A percentile compares a stretch with the other conserved stretches of the same genome.
phyloP scores from a whole-genome alignment of 345 rosid species.

The Lumnitzera littorea region DNA sequence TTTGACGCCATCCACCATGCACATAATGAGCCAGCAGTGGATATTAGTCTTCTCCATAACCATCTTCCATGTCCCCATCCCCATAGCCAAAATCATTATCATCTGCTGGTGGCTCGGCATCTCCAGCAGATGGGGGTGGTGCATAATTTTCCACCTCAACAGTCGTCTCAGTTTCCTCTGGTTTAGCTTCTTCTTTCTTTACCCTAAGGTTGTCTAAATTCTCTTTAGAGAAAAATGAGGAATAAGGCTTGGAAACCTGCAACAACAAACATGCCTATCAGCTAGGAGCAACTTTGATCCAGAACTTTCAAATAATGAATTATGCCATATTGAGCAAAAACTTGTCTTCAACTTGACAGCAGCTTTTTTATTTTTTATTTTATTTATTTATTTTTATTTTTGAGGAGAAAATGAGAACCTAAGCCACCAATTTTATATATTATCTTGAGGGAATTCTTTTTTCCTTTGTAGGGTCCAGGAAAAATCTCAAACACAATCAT shows the following conservation, averaged over 20 bases:
- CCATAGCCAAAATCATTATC: constrained; percentile 43
- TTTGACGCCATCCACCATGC: too few relatives aligned
- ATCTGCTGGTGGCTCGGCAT: constrained; percentile 34
- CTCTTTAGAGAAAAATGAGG: constrained; percentile 51
- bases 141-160: constrained; percentile 19
- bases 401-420: too few relatives aligned
- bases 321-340: neutral
- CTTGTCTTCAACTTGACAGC: too few relatives aligned
- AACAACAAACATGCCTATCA: constrained; percentile 7
- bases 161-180: constrained; percentile 16
- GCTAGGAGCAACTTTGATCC: neutral
- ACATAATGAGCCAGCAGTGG: too few relatives aligned
- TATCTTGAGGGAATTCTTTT: too few relatives aligned
- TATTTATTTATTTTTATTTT: too few relatives aligned
- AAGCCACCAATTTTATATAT: too few relatives aligned
- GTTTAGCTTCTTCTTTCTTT: constrained; percentile 2
- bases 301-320: neutral
- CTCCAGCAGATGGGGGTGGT: constrained; percentile 17
- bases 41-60: constrained; percentile 21
- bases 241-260: constrained; percentile 79
- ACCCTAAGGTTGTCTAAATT: constrained; percentile 44
- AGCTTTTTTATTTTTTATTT: too few relatives aligned
- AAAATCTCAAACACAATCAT: too few relatives aligned
- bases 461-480: too few relatives aligned
- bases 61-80: constrained; percentile 35